phyloP scores from a whole-genome alignment of 2,329 filamentous ascomycete species.

The Fusarium stilboides region DNA sequence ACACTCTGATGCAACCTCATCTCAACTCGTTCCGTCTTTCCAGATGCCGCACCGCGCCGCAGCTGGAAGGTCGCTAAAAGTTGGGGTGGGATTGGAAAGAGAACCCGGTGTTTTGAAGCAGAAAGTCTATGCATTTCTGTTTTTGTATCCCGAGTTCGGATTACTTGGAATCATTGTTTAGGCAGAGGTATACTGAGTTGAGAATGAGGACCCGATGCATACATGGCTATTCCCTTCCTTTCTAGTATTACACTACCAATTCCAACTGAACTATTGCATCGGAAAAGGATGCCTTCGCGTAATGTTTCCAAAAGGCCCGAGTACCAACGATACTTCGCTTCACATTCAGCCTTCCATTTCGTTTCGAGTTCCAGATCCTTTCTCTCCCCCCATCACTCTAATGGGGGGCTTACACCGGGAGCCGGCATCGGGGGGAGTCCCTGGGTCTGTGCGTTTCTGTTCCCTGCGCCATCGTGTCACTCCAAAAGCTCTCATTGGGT shows the following conservation, averaged over 20 bases:
- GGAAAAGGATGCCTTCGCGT: slow-evolving; percentile 5
- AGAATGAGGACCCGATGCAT: slow-evolving; percentile 1
- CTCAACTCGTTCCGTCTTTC: slow-evolving; percentile 10
- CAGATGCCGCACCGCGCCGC: neutral
- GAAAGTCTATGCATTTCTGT: neutral
- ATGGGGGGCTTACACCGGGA: slow-evolving; percentile 34
- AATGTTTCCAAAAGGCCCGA: slow-evolving; percentile 29
- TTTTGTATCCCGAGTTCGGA: neutral
- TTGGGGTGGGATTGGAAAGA: slow-evolving; percentile 17
- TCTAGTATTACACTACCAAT: neutral
- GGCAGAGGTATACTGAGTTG: no score
- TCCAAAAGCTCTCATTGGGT: slow-evolving; percentile 22
- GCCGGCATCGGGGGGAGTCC: slow-evolving; percentile 42
- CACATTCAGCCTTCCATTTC: neutral
- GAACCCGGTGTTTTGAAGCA: slow-evolving; percentile 6
- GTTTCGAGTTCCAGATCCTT: slow-evolving; percentile 11
- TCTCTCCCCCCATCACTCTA: neutral
- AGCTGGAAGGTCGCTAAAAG: neutral
- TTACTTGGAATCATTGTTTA: neutral
- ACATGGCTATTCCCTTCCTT: no score
- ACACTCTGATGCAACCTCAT: slow-evolving; percentile 13
- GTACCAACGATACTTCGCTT: neutral
- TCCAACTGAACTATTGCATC: neutral
- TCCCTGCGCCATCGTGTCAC: slow-evolving; percentile 23
- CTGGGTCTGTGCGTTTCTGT: slow-evolving; percentile 14